Conservation (phyloP, 768 basidiomycete species). For the Rhodocollybia butyracea region DNA sequence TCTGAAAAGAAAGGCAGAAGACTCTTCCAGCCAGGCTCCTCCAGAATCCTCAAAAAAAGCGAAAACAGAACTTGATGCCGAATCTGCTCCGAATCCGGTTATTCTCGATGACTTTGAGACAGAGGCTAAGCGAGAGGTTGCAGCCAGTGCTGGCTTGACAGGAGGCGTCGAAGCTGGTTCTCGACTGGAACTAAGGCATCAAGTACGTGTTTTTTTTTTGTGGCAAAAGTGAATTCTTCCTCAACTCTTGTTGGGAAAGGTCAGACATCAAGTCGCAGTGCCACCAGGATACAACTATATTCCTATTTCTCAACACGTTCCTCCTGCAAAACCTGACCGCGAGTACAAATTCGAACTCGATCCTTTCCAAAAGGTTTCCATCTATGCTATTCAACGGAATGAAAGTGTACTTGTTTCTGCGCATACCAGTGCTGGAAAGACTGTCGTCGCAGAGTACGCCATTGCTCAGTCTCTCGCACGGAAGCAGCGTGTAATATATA, state of each 20-base stretch:
- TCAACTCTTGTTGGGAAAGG: conserved; percentile 38
- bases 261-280: conserved; percentile 94
- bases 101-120: conserved; percentile 94
- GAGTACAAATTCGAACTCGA: conserved; percentile 96
- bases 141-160: conserved; percentile 83
- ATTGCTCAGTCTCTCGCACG: conserved; percentile 94
- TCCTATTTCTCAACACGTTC: conserved; percentile 88
- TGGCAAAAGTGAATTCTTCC: not conserved
- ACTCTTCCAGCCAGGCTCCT: conserved; percentile 24
- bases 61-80: not conserved
- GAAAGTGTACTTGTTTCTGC: conserved; percentile 98
- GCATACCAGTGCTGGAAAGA: conserved; percentile 98
- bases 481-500: conserved; percentile 97
- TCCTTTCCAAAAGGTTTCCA: conserved; percentile 94
- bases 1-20: conserved; percentile 45
- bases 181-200: conserved; percentile 76
- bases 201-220: conserved; percentile 41
- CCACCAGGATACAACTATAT: conserved; percentile 89
- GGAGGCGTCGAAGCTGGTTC: conserved; percentile 67
- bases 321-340: conserved; percentile 84
- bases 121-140: conserved; percentile 89
- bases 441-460: conserved; percentile 98
- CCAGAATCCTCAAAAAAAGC: conserved; percentile 47
- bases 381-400: conserved; percentile 93
- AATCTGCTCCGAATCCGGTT: conserved; percentile 52